A percentile compares a stretch with the other conserved stretches of the same genome.
Conservation (phyloP, 148 eudicot species). For the Chenopodium quinoa region DNA sequence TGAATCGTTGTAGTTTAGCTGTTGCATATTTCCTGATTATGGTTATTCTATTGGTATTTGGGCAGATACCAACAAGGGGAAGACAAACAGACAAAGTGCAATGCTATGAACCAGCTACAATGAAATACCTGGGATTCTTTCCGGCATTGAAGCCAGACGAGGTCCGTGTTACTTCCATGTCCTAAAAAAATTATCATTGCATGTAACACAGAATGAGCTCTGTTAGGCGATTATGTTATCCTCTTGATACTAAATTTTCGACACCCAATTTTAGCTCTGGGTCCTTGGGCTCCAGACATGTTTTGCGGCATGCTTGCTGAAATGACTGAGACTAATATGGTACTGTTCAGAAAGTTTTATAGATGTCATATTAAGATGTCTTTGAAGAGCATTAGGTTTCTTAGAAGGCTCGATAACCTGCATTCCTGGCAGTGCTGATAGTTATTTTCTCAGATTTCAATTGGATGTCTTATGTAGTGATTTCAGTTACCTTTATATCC, state of each 20-base stretch:
- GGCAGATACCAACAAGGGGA: slow-evolving; percentile 86
- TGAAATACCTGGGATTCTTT: slow-evolving; percentile 91
- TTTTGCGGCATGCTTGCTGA: neutral
- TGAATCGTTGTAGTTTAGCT: neutral
- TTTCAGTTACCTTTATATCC: too few relatives aligned
- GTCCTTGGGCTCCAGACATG: neutral
- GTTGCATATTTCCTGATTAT: neutral
- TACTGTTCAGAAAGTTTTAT: neutral
- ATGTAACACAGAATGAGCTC: neutral
- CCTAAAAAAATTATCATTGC: neutral
- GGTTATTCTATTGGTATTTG: neutral
- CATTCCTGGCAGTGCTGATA: neutral
- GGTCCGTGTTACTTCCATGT: slow-evolving; percentile 39
- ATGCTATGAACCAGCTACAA: slow-evolving; percentile 98
- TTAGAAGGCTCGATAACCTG: neutral
- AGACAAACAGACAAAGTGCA: slow-evolving; percentile 91
- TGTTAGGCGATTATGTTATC: neutral
- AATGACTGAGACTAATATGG: neutral
- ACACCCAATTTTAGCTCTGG: neutral
- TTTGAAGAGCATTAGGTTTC: neutral
- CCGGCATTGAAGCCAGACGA: slow-evolving; percentile 82
- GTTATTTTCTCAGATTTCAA: neutral
- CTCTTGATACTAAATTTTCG: neutral
- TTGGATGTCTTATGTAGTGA: neutral
- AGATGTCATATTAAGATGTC: neutral